Base-by-base conservation (phyloP, 257 asterid genomes). In the Capsicum rhomboideum region DNA sequence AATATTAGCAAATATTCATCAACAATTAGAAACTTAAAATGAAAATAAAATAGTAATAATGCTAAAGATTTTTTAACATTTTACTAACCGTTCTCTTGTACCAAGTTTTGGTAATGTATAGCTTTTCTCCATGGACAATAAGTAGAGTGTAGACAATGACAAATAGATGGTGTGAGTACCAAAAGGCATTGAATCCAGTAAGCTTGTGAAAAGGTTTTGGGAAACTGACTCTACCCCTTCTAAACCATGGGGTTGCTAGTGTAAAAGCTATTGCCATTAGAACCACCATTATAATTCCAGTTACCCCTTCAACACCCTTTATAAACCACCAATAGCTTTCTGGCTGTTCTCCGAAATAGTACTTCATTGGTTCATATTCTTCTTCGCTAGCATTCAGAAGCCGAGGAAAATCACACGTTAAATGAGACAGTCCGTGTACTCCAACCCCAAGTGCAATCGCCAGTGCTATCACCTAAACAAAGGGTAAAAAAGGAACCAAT, bases 111-210 rank as follows among this genome's bases (percentile, higher is more conserved):
- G 91, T 90, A 87, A 95, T 82, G 37, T 91, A 95, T 50, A 95
- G 96, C 88, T 91, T 91, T 93, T 91, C 67, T 5, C 98, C 97
- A 84, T 95, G 98, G 49, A 93, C 85, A 82, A 95, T 87, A 84
- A 93, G 96, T 77, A 89, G 91, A 64, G 90, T 59, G 74, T 95
- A 95, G 55, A 95, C 97, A 50, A 95, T 86, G 84, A 93, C 72
- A 82, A 95, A 95, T 4, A 95, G 86, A 82, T 95, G 98, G 85
- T 95, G 98, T 29, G 97, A 95, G 58, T 95, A 95, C 98, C 98
- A 95, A 80, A 95, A 95, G 59, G 98, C 98, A 85, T 95, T 95
- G 90, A 95, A 95, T 10, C 98, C 98, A 11, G 98, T 87, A 18
- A 95, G 90, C 20, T 92, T 93, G 79, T 92, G 49, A 26, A 95